Percentiles rank a stretch among this genome's conserved stretches.
Evolutionary conservation across 495 filamentous ascomycete genomes (phyloP).

Genomic region (Penicillium pulvis): DNA sequence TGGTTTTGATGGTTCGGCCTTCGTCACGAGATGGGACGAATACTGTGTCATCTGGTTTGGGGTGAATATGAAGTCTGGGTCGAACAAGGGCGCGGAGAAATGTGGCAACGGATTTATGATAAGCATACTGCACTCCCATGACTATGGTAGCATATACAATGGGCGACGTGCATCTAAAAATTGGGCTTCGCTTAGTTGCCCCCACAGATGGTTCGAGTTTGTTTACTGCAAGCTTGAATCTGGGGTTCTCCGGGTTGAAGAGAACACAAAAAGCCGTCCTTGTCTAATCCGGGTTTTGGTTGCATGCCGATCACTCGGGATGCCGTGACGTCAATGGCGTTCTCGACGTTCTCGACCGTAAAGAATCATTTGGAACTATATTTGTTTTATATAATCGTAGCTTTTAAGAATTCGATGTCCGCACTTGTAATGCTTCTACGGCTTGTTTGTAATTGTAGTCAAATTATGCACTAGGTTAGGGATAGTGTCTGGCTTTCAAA

Average conservation of each 20-base stretch:
- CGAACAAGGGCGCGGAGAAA: constrained; percentile 25
- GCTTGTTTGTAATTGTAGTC: too few species aligned
- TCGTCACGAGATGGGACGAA: constrained; percentile 42
- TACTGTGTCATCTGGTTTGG: constrained; percentile 36
- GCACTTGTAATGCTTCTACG: too few species aligned
- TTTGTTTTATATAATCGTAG: too few species aligned
- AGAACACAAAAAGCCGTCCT: not conserved
- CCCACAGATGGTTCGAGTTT: not conserved
- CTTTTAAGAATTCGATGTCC: too few species aligned
- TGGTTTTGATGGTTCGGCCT: constrained; percentile 43
- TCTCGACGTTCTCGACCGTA: too few species aligned
- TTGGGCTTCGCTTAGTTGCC: not conserved
- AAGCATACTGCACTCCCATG: constrained; percentile 20
- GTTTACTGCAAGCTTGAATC: not conserved
- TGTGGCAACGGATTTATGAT: constrained; percentile 18
- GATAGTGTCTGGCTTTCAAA: too few species aligned
- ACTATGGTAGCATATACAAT: not conserved
- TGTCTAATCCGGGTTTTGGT: constrained; percentile 1
- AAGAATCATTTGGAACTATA: too few species aligned
- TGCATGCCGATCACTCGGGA: constrained; percentile 3
- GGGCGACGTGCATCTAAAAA: not conserved
- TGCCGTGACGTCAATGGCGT: too few species aligned
- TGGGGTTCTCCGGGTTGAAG: not conserved
- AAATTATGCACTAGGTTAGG: too few species aligned
- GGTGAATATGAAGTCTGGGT: constrained; percentile 22